Evolutionary conservation across 257 asterid genomes (phyloP).

Genomic region (Ilex aquifolium): DNA sequence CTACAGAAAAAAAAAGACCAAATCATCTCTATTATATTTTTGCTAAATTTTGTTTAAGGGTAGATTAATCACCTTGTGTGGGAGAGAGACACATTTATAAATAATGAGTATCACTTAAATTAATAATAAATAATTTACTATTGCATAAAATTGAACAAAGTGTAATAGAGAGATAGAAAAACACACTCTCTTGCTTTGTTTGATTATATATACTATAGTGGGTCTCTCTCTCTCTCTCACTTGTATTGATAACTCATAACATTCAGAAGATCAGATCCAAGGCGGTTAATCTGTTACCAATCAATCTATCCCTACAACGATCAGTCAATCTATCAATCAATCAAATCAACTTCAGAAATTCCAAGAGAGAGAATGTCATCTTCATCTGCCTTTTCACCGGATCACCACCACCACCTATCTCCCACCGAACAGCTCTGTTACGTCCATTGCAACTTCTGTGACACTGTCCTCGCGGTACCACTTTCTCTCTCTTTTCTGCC

Average conservation of each 20-base stretch:
- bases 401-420: conserved; percentile 39
- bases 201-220: no score
- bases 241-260: conserved; percentile 26
- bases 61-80: no score
- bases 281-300: conserved; percentile 66
- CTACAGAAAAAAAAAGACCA: no score
- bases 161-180: background rate
- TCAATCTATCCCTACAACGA: conserved; percentile 41
- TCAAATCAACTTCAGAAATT: conserved; percentile 2
- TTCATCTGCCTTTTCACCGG: conserved; percentile 76
- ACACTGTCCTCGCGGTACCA: conserved; percentile 90
- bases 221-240: conserved; percentile 2
- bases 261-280: conserved; percentile 49
- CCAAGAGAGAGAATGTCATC: conserved; percentile 49
- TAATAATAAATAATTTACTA: no score
- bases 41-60: no score
- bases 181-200: background rate
- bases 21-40: no score
- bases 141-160: no score
- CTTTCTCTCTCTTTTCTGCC: background rate
- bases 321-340: conserved; percentile 26
- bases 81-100: no score
- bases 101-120: no score
- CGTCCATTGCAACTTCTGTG: conserved; percentile 88
- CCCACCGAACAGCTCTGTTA: conserved; percentile 89